Conservation (phyloP, 805 yeast species). For the Candida insectorum region DNA sequence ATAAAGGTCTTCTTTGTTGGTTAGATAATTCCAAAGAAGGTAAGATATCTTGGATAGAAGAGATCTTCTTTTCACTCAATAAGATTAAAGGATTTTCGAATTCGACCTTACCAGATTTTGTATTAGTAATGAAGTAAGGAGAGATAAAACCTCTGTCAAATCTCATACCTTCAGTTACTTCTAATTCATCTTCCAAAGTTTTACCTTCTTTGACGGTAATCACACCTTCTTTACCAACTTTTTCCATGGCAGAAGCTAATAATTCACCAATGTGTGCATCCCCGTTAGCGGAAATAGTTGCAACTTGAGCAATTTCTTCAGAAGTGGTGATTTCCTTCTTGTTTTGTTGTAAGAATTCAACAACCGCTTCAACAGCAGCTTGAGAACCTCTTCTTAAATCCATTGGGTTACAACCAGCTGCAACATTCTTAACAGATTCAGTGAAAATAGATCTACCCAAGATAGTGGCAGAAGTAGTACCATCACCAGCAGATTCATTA, state of each 20-base stretch:
- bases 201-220: constrained; percentile 97
- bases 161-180: constrained; percentile 94
- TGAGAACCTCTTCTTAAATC: constrained; percentile 96
- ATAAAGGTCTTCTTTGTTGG: constrained; percentile 87
- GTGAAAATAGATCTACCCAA: constrained; percentile 93
- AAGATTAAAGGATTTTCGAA: constrained; percentile 89
- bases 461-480: constrained; percentile 97
- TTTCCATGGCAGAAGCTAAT: constrained; percentile 95
- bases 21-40: constrained; percentile 93
- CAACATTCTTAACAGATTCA: constrained; percentile 93
- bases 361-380: constrained; percentile 93
- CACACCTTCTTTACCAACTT: constrained; percentile 98
- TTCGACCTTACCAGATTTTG: constrained; percentile 90
- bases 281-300: constrained; percentile 96
- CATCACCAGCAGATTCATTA: constrained; percentile 97
- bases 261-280: constrained; percentile 88
- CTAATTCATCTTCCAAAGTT: constrained; percentile 93
- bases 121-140: constrained; percentile 93
- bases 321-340: constrained; percentile 91
- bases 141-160: constrained; percentile 97
- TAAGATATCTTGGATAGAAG: constrained; percentile 83
- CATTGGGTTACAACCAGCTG: constrained; percentile 99
- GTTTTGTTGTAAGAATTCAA: constrained; percentile 75
- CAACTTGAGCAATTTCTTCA: constrained; percentile 96
- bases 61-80: constrained; percentile 85